Percentiles rank a stretch among this genome's conserved stretches.
Evolutionary conservation across 1,284 basidiomycete genomes (phyloP).

Genomic region (Cryptococcus sp.): DNA sequence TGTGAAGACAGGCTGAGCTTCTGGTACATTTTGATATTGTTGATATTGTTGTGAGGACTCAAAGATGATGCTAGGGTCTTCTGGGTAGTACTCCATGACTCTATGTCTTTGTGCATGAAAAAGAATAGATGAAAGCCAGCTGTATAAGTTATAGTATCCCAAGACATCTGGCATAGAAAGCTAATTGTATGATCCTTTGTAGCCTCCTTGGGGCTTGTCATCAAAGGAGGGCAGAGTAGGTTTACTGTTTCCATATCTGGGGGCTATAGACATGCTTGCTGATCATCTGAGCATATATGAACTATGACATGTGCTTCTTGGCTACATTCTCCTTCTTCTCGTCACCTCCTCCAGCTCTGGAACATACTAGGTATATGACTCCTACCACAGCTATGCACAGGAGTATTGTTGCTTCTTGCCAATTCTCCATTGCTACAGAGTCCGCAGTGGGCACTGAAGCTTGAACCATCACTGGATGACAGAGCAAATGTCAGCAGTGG

Average conservation of each 20-base stretch:
- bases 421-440: slow-evolving; percentile 29
- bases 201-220: neutral
- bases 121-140: neutral
- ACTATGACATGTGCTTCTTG: slow-evolving; percentile 23
- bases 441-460: slow-evolving; percentile 8
- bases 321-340: slow-evolving; percentile 22
- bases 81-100: neutral
- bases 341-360: slow-evolving; percentile 19
- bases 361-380: slow-evolving; percentile 36
- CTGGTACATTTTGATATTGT: slow-evolving; percentile 3
- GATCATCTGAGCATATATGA: neutral
- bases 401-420: slow-evolving; percentile 45
- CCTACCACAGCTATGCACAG: slow-evolving; percentile 38
- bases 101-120: neutral
- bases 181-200: neutral
- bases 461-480: neutral
- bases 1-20: neutral
- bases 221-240: neutral
- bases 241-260: neutral
- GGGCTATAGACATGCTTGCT: neutral
- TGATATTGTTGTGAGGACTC: slow-evolving; percentile 2
- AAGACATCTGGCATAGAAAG: neutral
- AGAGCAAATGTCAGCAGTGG: neutral
- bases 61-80: neutral
- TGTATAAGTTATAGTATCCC: neutral